These are phyloP conservation scores for Akanthomyces muscarius DNA, from an alignment of 2,329 filamentous ascomycete genomes.

Conservation along the genomic window DNA sequence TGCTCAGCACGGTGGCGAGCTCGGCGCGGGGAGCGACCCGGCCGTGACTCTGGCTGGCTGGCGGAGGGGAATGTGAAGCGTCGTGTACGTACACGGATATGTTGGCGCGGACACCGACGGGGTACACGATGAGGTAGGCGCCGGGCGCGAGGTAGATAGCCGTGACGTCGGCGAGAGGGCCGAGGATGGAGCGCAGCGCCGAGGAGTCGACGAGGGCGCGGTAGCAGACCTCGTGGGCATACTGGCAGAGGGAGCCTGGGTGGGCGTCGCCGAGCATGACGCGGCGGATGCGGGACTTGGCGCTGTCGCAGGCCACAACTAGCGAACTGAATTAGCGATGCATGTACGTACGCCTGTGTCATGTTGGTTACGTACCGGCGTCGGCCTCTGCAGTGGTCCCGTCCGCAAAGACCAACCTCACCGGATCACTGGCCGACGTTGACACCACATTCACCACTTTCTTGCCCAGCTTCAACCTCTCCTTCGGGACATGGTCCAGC, in stretches of 20 bases:
- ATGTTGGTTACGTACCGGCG: constrained; percentile 18
- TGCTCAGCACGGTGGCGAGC: background rate
- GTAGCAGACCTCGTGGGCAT: constrained; percentile 56
- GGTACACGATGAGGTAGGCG: constrained; percentile 27
- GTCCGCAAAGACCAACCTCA: constrained; percentile 35
- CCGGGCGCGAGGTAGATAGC: constrained; percentile 30
- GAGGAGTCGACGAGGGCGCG: constrained; percentile 36
- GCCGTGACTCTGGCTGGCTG: background rate
- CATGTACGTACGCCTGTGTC: no score
- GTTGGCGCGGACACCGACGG: constrained; percentile 21
- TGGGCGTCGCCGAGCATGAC: constrained; percentile 43
- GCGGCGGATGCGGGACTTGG: constrained; percentile 52
- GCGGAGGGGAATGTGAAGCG: background rate
- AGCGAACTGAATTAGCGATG: no score
- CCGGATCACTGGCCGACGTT: constrained; percentile 20
- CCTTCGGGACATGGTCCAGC: constrained; percentile 33
- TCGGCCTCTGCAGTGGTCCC: constrained; percentile 36
- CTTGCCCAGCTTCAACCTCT: constrained; percentile 32
- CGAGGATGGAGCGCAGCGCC: constrained; percentile 20
- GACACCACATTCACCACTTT: constrained; percentile 30
- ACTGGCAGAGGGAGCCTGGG: constrained; percentile 37
- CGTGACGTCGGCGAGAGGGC: constrained; percentile 26
- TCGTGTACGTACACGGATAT: background rate
- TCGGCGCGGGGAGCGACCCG: background rate
- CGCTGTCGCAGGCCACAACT: constrained; percentile 60